phyloP scores from a whole-genome alignment of 441 rosid genomes.

The Jatropha multifida region DNA sequence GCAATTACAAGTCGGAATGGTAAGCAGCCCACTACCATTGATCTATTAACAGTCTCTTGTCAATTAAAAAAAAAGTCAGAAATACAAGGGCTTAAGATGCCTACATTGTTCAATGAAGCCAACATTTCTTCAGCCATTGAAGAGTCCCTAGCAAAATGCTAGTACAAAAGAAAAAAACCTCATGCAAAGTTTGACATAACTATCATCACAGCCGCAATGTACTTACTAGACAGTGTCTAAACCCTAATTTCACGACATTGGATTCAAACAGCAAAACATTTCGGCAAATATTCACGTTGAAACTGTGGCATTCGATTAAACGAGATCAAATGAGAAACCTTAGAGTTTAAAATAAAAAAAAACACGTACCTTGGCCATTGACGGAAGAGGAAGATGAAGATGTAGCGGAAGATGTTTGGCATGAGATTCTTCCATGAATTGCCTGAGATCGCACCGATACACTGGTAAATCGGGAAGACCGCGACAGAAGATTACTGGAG shows the following conservation, averaged over 20 bases:
- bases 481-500: conserved; percentile 30
- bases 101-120: neutral
- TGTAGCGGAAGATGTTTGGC: conserved; percentile 62
- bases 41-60: neutral
- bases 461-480: conserved; percentile 30
- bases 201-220: neutral
- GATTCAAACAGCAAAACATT: neutral
- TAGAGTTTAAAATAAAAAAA: neutral
- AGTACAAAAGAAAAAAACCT: neutral
- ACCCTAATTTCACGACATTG: conserved; percentile 28
- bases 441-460: conserved; percentile 38
- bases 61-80: neutral
- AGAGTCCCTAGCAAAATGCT: neutral
- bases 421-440: conserved; percentile 51
- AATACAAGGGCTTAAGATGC: neutral
- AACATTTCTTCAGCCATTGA: conserved; percentile 6
- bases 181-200: neutral
- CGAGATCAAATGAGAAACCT: neutral
- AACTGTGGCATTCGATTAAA: neutral
- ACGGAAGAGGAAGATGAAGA: conserved; percentile 54
- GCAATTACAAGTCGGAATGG: neutral
- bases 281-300: neutral
- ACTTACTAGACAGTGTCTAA: neutral
- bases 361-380: conserved; percentile 42
- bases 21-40: neutral